phyloP scores from a whole-genome alignment of 352 stramenopile genomes.

The Pythium aristosporum region DNA sequence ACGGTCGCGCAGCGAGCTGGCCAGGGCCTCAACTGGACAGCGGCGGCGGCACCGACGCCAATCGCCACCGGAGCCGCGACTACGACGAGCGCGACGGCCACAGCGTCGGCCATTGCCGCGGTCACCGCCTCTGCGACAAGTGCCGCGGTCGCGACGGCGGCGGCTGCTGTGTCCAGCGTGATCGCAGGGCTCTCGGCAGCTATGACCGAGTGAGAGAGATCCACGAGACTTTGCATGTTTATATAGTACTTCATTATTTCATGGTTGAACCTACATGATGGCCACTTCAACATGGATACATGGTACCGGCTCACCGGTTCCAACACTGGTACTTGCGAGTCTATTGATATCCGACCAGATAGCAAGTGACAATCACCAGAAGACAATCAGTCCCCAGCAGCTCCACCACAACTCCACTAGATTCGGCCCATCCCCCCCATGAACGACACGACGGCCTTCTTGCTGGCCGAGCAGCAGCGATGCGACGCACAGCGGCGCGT shows the following conservation, averaged over 20 bases:
- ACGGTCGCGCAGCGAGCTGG: conserved; percentile 84
- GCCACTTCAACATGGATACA: not conserved
- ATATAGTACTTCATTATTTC: not conserved
- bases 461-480: conserved; percentile 5
- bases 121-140: conserved; percentile 23
- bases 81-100: conserved; percentile 19
- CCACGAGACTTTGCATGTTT: not conserved
- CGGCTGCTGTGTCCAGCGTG: conserved; percentile 61
- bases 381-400: not conserved
- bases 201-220: conserved; percentile 20
- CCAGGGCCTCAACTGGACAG: conserved; percentile 85
- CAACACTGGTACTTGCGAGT: not conserved
- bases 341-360: not conserved
- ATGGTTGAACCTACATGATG: not conserved
- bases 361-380: too few species aligned
- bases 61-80: conserved; percentile 28
- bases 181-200: conserved; percentile 48
- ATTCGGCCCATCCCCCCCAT: not conserved
- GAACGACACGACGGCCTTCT: not conserved
- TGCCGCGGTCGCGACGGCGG: conserved; percentile 30
- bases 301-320: not conserved
- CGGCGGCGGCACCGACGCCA: conserved; percentile 33
- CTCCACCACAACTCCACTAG: too few species aligned
- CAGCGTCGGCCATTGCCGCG: conserved; percentile 25
- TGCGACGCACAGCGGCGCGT: conserved; percentile 18